phyloP scores from a whole-genome alignment of 345 rosid species.

The Diplotaxis tenuifolia region DNA sequence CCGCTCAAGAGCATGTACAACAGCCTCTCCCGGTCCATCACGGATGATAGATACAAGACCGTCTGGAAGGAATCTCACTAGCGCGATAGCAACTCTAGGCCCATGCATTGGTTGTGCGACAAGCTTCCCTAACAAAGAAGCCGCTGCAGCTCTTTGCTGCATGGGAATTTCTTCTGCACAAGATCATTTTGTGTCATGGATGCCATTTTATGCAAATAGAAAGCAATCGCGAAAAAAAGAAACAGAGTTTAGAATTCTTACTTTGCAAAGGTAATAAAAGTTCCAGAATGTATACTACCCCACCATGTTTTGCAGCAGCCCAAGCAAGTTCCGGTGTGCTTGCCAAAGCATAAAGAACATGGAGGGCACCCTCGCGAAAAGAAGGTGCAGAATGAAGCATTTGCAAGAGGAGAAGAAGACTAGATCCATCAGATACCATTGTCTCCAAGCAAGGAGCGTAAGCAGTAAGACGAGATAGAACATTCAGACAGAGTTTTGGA shows the following conservation, averaged over 20 bases:
- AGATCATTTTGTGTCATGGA: slow-evolving; percentile 32
- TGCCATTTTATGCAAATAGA: slow-evolving; percentile 16
- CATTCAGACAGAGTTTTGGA: slow-evolving; percentile 84
- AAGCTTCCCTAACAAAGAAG: slow-evolving; percentile 95
- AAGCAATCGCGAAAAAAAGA: neutral
- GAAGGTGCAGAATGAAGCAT: slow-evolving; percentile 92
- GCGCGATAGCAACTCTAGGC: slow-evolving; percentile 96
- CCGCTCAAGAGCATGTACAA: slow-evolving; percentile 83
- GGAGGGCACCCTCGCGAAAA: slow-evolving; percentile 94
- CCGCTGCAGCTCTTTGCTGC: slow-evolving; percentile 96
- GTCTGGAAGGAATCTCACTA: slow-evolving; percentile 96
- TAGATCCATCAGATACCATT: slow-evolving; percentile 98
- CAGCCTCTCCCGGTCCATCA: slow-evolving; percentile 99
- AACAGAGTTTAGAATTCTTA: slow-evolving; percentile 38
- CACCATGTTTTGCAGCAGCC: slow-evolving; percentile 99
- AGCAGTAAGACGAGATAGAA: slow-evolving; percentile 84
- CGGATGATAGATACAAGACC: slow-evolving; percentile 89
- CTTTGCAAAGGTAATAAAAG: slow-evolving; percentile 92
- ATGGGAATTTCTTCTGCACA: slow-evolving; percentile 89
- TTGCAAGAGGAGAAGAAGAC: slow-evolving; percentile 91
- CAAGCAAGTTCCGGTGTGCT: slow-evolving; percentile 98
- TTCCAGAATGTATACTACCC: slow-evolving; percentile 92
- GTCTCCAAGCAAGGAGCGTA: slow-evolving; percentile 99
- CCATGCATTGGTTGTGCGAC: slow-evolving; percentile 99
- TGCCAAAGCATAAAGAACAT: slow-evolving; percentile 98